Percentiles rank a stretch among this genome's conserved stretches.
These are phyloP conservation scores for Talaromyces sp. DNA, from an alignment of 2,329 filamentous ascomycete species.

Conservation along the genomic window DNA sequence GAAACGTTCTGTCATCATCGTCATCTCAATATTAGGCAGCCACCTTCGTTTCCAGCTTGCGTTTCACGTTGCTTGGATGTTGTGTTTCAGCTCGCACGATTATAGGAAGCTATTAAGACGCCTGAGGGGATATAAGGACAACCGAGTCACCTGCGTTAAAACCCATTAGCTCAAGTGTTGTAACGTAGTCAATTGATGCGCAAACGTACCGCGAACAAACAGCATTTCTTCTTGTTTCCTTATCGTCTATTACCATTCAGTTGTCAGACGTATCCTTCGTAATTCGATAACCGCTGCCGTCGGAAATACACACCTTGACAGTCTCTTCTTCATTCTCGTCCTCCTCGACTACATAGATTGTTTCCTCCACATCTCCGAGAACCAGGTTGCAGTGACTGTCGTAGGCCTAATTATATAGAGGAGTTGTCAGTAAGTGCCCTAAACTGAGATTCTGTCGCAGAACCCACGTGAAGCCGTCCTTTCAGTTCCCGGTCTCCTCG, in stretches of 20 bases:
- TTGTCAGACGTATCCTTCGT: not conserved
- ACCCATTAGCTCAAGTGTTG: not conserved
- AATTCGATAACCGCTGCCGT: not conserved
- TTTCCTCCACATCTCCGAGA: conserved; percentile 94
- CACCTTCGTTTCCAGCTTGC: not conserved
- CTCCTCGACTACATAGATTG: conserved; percentile 88
- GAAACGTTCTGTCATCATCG: not conserved
- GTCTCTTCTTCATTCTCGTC: conserved; percentile 72
- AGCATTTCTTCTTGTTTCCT: conserved; percentile 99
- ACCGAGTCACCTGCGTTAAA: conserved; percentile 64
- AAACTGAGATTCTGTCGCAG: conserved; percentile 16
- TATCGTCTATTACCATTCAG: conserved; percentile 60
- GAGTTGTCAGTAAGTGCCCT: not conserved
- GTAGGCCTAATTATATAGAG: conserved; percentile 67
- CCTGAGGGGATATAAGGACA: conserved; percentile 66
- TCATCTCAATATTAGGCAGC: not conserved
- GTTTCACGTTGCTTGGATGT: not conserved
- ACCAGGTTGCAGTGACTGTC: conserved; percentile 98
- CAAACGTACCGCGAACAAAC: conserved; percentile 79
- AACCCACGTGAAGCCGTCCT: conserved; percentile 83
- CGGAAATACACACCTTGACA: conserved; percentile 58
- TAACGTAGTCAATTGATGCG: not conserved
- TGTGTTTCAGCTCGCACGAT: not conserved
- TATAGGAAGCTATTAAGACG: conserved; percentile 29
- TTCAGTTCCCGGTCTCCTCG: conserved; percentile 93